Base-by-base conservation (phyloP, 345 rosid genomes). In the Excoecaria agallocha region DNA sequence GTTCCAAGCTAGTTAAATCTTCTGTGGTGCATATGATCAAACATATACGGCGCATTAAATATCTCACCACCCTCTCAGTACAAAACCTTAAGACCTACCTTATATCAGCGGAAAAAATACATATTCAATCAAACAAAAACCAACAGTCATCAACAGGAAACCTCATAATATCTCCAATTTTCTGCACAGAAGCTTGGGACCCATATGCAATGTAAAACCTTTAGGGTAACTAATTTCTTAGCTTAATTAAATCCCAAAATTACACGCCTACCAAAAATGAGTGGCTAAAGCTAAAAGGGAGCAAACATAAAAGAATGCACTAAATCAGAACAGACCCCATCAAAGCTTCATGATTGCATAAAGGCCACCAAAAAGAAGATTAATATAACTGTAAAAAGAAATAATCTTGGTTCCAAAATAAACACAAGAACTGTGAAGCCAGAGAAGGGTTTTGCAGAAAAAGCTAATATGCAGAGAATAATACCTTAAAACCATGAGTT, bases 401-500 rank as follows among this genome's bases (percentile, higher is more conserved):
- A 7, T 6, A 22, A 77, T n/a, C 20, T 7, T 39, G 73, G 68
- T 7, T 25, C 48, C 56, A 48, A 24, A 17, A 16, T 5, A 66
- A 66, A 13, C 2, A 43, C 7, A 41, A 4, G 22, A 67, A 68
- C 63, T 17, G 48, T 1, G 41, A 66, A 45, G 12, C 4, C n/a
- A 30, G 45, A 45, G 39, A 41, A 13, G 48, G 72, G 46, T 77
- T 71, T 66, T 72, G 60, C 68, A 66, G 76, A 54, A 66, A 74
- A 51, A 70, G 71, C 22, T 54, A 51, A 60, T 57, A 5, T 58
- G 41, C 50, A 70, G 49, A 72, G 73, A 84, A 79, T 52, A 60
- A 75, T 69, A 22, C 79, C 69, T 76, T 66, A 74, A 74, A 73
- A 77, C 54, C 67, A 78, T 79, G 62, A 58, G 48, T 66, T 69